Percentiles rank a stretch among this genome's conserved stretches.
Conservation (phyloP, 306 rosid species). For the Casuarina glauca region DNA sequence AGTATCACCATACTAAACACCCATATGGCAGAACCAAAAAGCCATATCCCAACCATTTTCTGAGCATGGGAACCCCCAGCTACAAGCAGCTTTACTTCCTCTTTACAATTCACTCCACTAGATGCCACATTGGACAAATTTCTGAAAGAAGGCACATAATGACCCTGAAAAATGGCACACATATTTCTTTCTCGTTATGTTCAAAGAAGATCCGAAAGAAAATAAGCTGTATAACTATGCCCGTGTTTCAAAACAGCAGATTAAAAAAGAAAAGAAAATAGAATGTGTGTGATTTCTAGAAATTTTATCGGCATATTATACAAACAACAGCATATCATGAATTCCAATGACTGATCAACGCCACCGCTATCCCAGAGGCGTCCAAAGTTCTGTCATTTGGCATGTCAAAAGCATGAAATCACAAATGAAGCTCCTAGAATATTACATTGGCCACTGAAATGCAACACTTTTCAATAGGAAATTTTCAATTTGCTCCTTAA, state of each 20-base stretch:
- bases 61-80: slow-evolving; percentile 67
- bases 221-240: background rate
- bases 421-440: no score
- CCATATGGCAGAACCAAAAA: slow-evolving; percentile 89
- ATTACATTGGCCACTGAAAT: no score
- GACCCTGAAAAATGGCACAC: slow-evolving; percentile 41
- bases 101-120: slow-evolving; percentile 37
- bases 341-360: no score
- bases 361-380: no score
- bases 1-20: slow-evolving; percentile 92
- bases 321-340: background rate
- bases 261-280: no score
- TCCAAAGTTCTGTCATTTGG: no score
- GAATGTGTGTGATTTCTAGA: no score
- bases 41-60: slow-evolving; percentile 85
- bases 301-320: no score
- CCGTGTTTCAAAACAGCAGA: no score
- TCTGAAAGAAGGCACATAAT: slow-evolving; percentile 36
- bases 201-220: background rate
- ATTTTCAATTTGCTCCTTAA: no score
- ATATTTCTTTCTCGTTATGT: background rate
- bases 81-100: slow-evolving; percentile 70
- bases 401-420: no score
- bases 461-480: no score
- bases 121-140: slow-evolving; percentile 50